Percentiles rank a stretch among this genome's conserved stretches.
Conservation (phyloP, 305 asterid species). For the Fraxinus xanthoxyloides region DNA sequence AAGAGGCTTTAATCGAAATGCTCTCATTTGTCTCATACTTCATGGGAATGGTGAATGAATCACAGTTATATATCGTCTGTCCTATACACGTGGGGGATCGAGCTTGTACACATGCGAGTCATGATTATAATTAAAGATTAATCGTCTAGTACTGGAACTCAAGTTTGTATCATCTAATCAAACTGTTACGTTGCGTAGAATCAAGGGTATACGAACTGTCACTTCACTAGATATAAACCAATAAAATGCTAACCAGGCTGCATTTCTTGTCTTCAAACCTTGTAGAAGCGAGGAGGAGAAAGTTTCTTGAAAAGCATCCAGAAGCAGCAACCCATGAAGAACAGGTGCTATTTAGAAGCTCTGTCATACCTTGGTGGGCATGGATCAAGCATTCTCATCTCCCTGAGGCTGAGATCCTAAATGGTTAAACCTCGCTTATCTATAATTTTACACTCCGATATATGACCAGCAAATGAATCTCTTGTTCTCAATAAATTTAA, state of each 20-base stretch:
- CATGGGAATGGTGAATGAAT: neutral
- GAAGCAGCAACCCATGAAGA: constrained; percentile 60
- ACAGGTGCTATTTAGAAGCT: constrained; percentile 59
- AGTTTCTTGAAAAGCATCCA: constrained; percentile 50
- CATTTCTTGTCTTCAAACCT: neutral
- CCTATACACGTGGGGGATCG: neutral
- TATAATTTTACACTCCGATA: neutral
- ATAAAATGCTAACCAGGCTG: neutral
- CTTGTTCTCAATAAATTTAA: neutral
- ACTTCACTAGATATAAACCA: neutral
- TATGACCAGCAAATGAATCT: neutral
- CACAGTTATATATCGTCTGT: neutral
- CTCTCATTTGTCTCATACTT: neutral
- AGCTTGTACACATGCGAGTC: neutral
- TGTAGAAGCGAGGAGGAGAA: constrained; percentile 66
- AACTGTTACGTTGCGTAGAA: neutral
- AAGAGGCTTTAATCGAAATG: neutral
- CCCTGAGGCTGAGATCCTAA: constrained; percentile 67
- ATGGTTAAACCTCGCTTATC: constrained; percentile 31
- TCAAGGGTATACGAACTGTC: neutral
- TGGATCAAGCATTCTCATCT: constrained; percentile 70
- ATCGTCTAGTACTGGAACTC: neutral
- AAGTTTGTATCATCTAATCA: neutral
- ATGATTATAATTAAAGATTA: neutral
- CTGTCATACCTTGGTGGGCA: constrained; percentile 72